Evolutionary conservation across 768 basidiomycete species (phyloP).

Genomic region (Pleurotus tuoliensis): DNA sequence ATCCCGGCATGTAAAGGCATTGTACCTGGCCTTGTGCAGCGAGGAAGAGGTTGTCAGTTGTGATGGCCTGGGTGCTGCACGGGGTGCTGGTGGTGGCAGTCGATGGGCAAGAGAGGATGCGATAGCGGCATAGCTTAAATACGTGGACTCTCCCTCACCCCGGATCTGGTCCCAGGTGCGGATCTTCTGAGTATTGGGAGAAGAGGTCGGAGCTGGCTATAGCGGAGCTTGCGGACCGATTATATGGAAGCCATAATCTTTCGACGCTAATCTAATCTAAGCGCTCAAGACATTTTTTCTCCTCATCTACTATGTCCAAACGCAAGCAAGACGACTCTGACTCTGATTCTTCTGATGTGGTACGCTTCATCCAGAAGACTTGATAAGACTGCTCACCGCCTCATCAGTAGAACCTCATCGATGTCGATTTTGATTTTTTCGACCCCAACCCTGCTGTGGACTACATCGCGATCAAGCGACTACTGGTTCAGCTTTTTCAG

Average conservation of each 20-base stretch:
- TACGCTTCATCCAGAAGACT: slow-evolving; percentile 13
- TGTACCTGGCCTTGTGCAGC: background rate
- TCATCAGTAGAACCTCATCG: slow-evolving; percentile 55
- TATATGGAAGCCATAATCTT: background rate
- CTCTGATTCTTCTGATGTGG: slow-evolving; percentile 39
- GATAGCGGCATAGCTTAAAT: background rate
- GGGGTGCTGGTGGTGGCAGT: background rate
- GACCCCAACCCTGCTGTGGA: slow-evolving; percentile 78
- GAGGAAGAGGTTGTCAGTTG: no score
- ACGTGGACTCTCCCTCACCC: background rate
- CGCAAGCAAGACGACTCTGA: slow-evolving; percentile 41
- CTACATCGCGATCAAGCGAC: slow-evolving; percentile 80
- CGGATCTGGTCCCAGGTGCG: background rate
- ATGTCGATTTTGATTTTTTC: slow-evolving; percentile 94
- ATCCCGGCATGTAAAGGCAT: background rate
- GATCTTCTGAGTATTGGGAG: background rate
- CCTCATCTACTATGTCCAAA: slow-evolving; percentile 19
- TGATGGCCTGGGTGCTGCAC: no score
- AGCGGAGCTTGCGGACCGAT: background rate
- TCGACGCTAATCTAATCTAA: background rate
- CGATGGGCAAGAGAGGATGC: background rate
- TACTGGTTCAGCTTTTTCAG: slow-evolving; percentile 66
- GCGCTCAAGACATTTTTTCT: background rate
- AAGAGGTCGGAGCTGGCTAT: background rate
- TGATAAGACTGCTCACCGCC: slow-evolving; percentile 13